phyloP scores from a whole-genome alignment of 192 early-diverging fungal genomes.

The Lobosporangium transversale region DNA sequence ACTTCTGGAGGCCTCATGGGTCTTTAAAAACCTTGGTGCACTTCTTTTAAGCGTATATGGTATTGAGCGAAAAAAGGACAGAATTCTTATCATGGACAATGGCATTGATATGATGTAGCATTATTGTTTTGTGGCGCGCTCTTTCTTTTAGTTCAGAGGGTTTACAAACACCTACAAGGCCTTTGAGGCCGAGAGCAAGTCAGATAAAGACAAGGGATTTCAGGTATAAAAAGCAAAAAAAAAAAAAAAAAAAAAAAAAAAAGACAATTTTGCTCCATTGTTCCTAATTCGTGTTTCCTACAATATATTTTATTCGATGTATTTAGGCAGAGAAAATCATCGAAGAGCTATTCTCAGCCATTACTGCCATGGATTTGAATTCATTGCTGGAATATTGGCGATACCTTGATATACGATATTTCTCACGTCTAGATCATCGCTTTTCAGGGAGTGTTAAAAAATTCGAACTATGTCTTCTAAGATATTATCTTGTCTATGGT shows the following conservation, averaged over 20 bases:
- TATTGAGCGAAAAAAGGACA: too few species aligned
- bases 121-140: too few species aligned
- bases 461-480: conserved; percentile 67
- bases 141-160: conserved; percentile 74
- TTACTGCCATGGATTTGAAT: conserved; percentile 61
- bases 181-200: conserved; percentile 63
- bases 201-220: conserved; percentile 70
- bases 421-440: conserved; percentile 68
- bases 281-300: too few species aligned
- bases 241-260: neutral
- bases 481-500: conserved; percentile 71
- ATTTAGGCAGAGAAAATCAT: conserved; percentile 70
- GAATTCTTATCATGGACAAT: too few species aligned
- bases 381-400: conserved; percentile 67
- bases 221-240: conserved; percentile 45
- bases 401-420: conserved; percentile 71
- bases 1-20: too few species aligned
- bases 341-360: conserved; percentile 62
- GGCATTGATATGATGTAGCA: too few species aligned
- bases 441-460: conserved; percentile 66
- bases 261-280: neutral
- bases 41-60: too few species aligned
- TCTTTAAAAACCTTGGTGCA: too few species aligned
- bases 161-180: conserved; percentile 67
- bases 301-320: too few species aligned